phyloP scores from a whole-genome alignment of 2,329 filamentous ascomycete species.

The Trichoderma polysporum region DNA sequence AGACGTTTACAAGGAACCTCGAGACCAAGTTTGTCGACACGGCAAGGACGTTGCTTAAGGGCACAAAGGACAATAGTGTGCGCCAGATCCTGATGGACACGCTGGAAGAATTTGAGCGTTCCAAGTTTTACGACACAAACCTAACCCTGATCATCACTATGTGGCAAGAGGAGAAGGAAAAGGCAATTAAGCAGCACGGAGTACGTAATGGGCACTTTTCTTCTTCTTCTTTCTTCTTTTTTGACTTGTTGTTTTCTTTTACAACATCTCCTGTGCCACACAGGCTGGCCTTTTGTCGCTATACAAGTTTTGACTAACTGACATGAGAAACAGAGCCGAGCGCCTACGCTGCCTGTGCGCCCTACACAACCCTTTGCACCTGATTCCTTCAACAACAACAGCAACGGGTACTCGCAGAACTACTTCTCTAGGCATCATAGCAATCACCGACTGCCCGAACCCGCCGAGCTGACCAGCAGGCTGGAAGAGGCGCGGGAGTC shows the following conservation, averaged over 20 bases:
- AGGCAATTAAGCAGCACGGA: constrained; percentile 52
- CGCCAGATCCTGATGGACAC: constrained; percentile 87
- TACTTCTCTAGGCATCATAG: constrained; percentile 56
- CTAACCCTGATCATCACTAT: constrained; percentile 71
- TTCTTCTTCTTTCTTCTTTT: background rate
- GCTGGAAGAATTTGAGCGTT: constrained; percentile 71
- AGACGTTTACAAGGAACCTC: constrained; percentile 85
- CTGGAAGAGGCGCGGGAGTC: constrained; percentile 90
- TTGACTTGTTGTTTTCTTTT: background rate
- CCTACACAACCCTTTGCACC: constrained; percentile 21
- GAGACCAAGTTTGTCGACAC: constrained; percentile 80
- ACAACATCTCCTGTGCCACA: background rate
- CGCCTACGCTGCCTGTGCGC: constrained; percentile 24
- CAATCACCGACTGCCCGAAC: constrained; percentile 58
- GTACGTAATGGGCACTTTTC: constrained; percentile 38
- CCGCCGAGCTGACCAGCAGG: constrained; percentile 75
- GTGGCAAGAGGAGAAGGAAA: constrained; percentile 86
- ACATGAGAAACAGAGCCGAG: constrained; percentile 24
- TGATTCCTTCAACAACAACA: constrained; percentile 29
- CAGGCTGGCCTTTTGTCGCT: background rate
- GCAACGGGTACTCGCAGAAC: constrained; percentile 49
- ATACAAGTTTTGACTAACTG: background rate
- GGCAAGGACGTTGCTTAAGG: constrained; percentile 71
- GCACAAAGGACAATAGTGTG: constrained; percentile 70
- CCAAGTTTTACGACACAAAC: constrained; percentile 72